phyloP scores from a whole-genome alignment of 192 early-diverging fungal species.

The Coemansia erecta region DNA sequence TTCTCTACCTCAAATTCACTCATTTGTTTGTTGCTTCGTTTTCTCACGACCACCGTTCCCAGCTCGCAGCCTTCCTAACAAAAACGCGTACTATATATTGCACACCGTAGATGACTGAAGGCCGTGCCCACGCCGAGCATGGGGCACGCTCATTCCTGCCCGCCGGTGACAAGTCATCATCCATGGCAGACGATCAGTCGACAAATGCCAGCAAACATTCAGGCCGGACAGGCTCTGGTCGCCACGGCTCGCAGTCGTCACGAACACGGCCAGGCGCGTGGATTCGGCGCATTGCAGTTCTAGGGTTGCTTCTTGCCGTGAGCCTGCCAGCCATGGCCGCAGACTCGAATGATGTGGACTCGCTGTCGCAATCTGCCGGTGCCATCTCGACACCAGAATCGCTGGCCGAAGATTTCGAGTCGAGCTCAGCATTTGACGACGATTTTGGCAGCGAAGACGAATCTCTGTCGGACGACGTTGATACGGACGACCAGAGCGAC shows the following conservation, averaged over 20 bases:
- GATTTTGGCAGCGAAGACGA: constrained; percentile 5
- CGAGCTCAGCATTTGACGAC: neutral
- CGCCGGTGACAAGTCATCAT: too few relatives aligned
- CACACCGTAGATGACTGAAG: constrained; percentile 8
- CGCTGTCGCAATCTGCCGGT: too few relatives aligned
- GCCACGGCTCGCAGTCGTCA: too few relatives aligned
- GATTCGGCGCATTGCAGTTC: too few relatives aligned
- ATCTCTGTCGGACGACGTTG: neutral
- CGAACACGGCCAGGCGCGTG: too few relatives aligned
- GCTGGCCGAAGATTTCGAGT: neutral
- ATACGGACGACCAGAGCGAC: neutral
- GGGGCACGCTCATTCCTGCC: constrained; percentile 5
- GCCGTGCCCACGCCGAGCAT: constrained; percentile 12
- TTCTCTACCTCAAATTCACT: neutral
- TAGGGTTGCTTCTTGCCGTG: too few relatives aligned
- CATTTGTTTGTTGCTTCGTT: neutral
- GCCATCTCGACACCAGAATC: too few relatives aligned
- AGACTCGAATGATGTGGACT: too few relatives aligned
- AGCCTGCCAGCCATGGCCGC: too few relatives aligned
- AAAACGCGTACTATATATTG: neutral
- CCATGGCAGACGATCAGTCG: too few relatives aligned
- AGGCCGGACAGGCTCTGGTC: too few relatives aligned
- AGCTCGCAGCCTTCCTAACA: neutral
- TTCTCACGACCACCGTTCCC: neutral
- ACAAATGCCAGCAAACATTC: neutral